Conservation (phyloP, 1,284 basidiomycete genomes). For the Cutaneotrichosporon sp. region DNA sequence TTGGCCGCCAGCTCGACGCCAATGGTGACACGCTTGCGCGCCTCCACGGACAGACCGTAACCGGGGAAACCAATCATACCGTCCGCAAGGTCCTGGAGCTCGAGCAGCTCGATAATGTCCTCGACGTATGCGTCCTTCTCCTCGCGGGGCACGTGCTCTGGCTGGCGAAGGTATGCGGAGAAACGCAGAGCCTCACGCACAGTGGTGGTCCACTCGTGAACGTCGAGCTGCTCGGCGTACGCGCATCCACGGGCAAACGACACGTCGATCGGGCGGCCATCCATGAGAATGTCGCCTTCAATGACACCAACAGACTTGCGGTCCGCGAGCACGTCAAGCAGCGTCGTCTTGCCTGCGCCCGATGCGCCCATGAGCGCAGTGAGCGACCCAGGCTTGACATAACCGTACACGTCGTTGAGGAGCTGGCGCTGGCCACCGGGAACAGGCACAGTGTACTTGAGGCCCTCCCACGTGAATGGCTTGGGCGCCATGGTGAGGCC, state of each 20-base stretch:
- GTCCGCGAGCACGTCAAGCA: slow-evolving; percentile 55
- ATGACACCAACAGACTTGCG: slow-evolving; percentile 54
- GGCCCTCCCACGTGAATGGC: slow-evolving; percentile 51
- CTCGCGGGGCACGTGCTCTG: slow-evolving; percentile 49
- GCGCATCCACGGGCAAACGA: slow-evolving; percentile 53
- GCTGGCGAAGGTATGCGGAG: slow-evolving; percentile 58
- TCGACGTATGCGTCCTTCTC: slow-evolving; percentile 55
- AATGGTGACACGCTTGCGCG: slow-evolving; percentile 58
- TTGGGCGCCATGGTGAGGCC: slow-evolving; percentile 44
- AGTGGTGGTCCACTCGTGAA: slow-evolving; percentile 74
- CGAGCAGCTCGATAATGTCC: slow-evolving; percentile 54
- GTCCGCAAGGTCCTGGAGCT: slow-evolving; percentile 53
- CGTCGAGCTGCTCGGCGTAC: slow-evolving; percentile 59
- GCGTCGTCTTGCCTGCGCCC: slow-evolving; percentile 55
- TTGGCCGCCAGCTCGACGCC: slow-evolving; percentile 59
- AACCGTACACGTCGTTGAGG: slow-evolving; percentile 55
- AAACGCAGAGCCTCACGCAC: slow-evolving; percentile 58
- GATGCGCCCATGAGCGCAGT: slow-evolving; percentile 59
- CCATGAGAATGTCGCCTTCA: slow-evolving; percentile 50
- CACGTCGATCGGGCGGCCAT: slow-evolving; percentile 52
- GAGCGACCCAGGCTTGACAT: slow-evolving; percentile 55
- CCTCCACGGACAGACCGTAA: slow-evolving; percentile 53
- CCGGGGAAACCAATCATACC: slow-evolving; percentile 50
- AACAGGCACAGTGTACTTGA: slow-evolving; percentile 52
- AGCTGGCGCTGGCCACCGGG: slow-evolving; percentile 52